Evolutionary conservation across 2,329 filamentous ascomycete species (phyloP), one percentile per base, ranked within the genome.

Genomic region (Myriosclerotinia curreyana): DNA sequence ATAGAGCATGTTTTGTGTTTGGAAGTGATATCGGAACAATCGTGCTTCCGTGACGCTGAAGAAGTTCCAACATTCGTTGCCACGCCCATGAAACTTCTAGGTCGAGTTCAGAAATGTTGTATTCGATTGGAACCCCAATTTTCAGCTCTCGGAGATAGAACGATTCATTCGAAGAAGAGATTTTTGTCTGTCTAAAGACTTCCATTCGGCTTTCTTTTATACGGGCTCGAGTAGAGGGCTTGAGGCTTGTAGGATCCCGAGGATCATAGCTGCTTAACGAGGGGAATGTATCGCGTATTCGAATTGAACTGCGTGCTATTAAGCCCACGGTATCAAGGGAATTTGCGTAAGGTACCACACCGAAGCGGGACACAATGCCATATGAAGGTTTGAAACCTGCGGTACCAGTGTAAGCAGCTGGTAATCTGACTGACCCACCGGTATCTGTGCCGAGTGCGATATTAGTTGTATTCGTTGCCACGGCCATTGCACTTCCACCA

Each of bases 381-480:
- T 91, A 91, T 5, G 86, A 89, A 22, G 88, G 88, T 75, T 91
- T 91, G 74, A 90, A 90, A 0, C 88, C 88, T 22, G 88, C 76
- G 28, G 83, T 79, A 17, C 86, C 86, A 15, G 84, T 87, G 72
- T 89, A 91, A n/a, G 88, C 86, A 58, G 88, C 88, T 5, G 88
- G 88, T 36, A 91, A 78, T 62, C 88, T 79, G 52, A 91, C 85
- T 17, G 86, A 89, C 25, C 88, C 88, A 66, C 88, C 88, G 0
- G 88, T 99, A 74, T 99, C 95, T 25, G 95, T 98, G 22, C 95
- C 95, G 36, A 99, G 78, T 9, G 92, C 92, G 46, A 86, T 64
- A 34, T 84, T 79, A 0, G 80, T 82, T 5, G 81, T 78, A 28
- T 83, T 83, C 0, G 82, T 80, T 25, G 84, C 86, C 46, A 98